Base-by-base conservation (phyloP, 1,284 basidiomycete genomes). In the Rhodotorula sp. region DNA sequence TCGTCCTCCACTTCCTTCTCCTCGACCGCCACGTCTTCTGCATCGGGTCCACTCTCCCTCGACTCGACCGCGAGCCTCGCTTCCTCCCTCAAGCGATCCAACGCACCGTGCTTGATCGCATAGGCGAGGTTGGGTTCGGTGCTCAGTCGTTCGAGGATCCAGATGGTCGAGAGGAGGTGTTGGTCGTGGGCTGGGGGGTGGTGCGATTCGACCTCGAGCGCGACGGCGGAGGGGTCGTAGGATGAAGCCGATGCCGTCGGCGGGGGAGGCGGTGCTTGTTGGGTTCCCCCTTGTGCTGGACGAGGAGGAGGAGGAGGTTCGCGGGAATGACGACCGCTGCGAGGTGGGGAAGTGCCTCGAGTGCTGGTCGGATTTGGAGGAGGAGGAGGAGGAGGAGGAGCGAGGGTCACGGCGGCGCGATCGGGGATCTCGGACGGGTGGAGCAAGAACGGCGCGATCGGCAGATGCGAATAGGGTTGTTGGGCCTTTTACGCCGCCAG, bases 391-490 rank as follows among this genome's bases (percentile, higher is more conserved):
- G 34, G 34, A 34, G 34, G 34, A 34, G 54, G 16, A 50, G 60
- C 38, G 38, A 43, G 38, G 38, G 10, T 8, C 12, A 59, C 54
- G 28, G 43, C 6, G 21, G 19, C 45, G 14, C 7, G 38, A 12
- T 21, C 2, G 2, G 70, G 66, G 49, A 71, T 60, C 56, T 69
- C 62, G 5, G 4, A 1, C 7, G 58, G 62, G 6, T 61, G 59
- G 38, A 73, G 45, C 43, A 73, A 18, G 69, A 71, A 75, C 15
- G 69, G 69, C 10, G 64, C 28, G 56, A 75, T 69, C 3, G 74
- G 69, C 16, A 75, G 56, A 49, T 73, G 69, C 8, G 66, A 67
- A 57, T 64, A 61, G 19, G 74, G 71, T 63, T 75, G 74, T 23
- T 68, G 66, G 5, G 71, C 67, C 74, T 75, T 5, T 12, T 34